These are phyloP conservation scores for Carex myosuroides DNA, from an alignment of 176 grass and related monocot species.

Conservation along the genomic window DNA sequence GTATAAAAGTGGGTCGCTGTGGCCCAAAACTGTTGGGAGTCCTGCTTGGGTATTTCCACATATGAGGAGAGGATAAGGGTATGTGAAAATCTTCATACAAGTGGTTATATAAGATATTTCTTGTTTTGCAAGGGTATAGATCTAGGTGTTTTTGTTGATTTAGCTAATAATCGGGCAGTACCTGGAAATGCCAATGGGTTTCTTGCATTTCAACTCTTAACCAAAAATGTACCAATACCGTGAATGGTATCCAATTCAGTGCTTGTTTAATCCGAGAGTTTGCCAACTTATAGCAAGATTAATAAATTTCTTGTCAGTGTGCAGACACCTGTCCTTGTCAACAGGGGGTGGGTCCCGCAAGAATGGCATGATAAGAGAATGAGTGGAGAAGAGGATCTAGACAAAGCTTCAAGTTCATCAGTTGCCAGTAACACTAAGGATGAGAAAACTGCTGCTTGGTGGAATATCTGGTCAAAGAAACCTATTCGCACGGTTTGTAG, in stretches of 20 bases:
- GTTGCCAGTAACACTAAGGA: slow-evolving; percentile 15
- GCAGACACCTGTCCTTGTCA: slow-evolving; percentile 81
- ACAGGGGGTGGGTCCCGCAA: slow-evolving; percentile 93
- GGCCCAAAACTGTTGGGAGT: too few relatives aligned
- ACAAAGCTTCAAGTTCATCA: slow-evolving; percentile 33
- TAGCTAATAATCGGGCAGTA: neutral
- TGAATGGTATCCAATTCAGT: neutral
- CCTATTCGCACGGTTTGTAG: slow-evolving; percentile 41
- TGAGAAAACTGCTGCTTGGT: slow-evolving; percentile 52
- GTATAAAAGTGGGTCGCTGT: too few relatives aligned
- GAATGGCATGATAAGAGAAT: slow-evolving; percentile 55
- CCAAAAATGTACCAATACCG: neutral
- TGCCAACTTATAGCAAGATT: slow-evolving; percentile 23
- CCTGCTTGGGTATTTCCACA: neutral
- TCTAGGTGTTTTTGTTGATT: neutral
- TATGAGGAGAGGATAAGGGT: neutral
- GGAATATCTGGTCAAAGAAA: slow-evolving; percentile 86
- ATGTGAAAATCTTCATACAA: neutral
- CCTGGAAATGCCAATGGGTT: neutral
- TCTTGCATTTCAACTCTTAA: neutral
- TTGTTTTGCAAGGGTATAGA: neutral
- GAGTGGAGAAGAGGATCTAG: slow-evolving; percentile 28
- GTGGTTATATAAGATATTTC: neutral
- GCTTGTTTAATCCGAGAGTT: neutral
- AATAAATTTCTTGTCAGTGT: slow-evolving; percentile 63